Evolutionary conservation across 164 flowering plant genomes (phyloP).

Genomic region (Hamamelis virginiana): DNA sequence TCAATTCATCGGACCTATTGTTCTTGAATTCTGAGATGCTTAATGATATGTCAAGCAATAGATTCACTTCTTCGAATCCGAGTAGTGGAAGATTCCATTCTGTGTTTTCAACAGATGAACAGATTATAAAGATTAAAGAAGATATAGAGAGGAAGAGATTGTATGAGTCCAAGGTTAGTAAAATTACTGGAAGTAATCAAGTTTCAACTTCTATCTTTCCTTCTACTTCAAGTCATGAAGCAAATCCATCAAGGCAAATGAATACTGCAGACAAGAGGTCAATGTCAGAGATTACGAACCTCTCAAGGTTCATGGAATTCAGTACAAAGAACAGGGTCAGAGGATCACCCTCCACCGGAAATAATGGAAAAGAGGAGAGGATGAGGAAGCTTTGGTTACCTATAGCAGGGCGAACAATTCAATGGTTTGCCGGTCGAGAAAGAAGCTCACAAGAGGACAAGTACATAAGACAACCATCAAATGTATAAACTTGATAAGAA

Average conservation of each 20-base stretch:
- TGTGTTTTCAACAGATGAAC: conserved; percentile 2
- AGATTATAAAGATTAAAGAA: conserved; percentile 11
- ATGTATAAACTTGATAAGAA: conserved; percentile 8
- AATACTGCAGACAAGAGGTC: conserved; percentile 15
- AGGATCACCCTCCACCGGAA: conserved; percentile 1
- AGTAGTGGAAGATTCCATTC: neutral
- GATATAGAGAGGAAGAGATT: conserved; percentile 19
- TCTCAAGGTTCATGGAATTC: conserved; percentile 13
- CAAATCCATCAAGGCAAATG: neutral
- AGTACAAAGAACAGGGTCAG: neutral
- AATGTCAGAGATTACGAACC: conserved; percentile 22
- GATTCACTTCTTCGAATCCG: conserved; percentile 9
- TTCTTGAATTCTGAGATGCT: conserved; percentile 24
- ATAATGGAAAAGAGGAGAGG: conserved; percentile 32
- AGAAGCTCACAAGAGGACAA: conserved; percentile 13
- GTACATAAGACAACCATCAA: conserved; percentile 9
- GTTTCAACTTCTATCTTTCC: neutral
- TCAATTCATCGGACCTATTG: conserved; percentile 18
- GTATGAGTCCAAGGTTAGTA: conserved; percentile 6
- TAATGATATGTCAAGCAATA: conserved; percentile 3
- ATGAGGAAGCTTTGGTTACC: conserved; percentile 42
- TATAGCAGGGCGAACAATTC: conserved; percentile 37
- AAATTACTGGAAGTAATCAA: neutral
- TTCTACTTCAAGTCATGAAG: conserved; percentile 2
- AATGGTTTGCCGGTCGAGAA: conserved; percentile 38